Base-by-base conservation (phyloP, 768 basidiomycete genomes). In the Rhodocollybia butyracea region DNA sequence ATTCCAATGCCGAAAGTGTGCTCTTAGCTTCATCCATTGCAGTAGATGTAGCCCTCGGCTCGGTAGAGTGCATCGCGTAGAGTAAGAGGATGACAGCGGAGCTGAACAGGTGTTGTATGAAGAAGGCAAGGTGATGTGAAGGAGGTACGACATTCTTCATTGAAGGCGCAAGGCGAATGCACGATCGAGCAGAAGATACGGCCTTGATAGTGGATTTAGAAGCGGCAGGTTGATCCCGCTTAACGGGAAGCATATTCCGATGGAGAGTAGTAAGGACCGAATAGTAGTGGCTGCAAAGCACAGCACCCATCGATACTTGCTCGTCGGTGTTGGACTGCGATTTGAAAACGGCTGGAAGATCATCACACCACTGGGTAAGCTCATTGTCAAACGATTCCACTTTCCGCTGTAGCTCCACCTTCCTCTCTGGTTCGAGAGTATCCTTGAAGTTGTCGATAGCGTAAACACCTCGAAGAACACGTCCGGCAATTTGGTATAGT, bases 201-300 rank as follows among this genome's bases (percentile, higher is more conserved):
- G 91, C 92, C 66, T 89, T 92, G 22, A 79, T 76, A 2, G 86
- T 86, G 19, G 92, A 93, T 59, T 83, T 84, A 5, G 88, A 82
- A 27, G 81, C 80, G 21, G 85, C 48, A 10, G 81, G 76, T 63
- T 86, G 83, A 59, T 89, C 91, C 30, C 79, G 83, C 65, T 81
- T 86, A 47, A 91, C 84, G 10, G 91, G 92, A 7, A 94, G 75
- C 61, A 93, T 85, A 68, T 93, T 93, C 46, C 92, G 90, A 64
- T 94, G 92, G 46, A 94, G 82, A 5, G 91, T 91, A 3, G 89
- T 91, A 62, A 92, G 73, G 40, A 94, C 79, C 15, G 90, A 92
- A 69, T 94, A 94, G 64, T 93, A 94, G 65, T 93, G 90, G 62
- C 89, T 90, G 78, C 85, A 91, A 11, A 94, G 78, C 34, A 91